A percentile compares a stretch with the other conserved stretches of the same genome.
These are phyloP conservation scores for Fomes fomentarius DNA, from an alignment of 1,284 basidiomycete species.

Conservation along the genomic window DNA sequence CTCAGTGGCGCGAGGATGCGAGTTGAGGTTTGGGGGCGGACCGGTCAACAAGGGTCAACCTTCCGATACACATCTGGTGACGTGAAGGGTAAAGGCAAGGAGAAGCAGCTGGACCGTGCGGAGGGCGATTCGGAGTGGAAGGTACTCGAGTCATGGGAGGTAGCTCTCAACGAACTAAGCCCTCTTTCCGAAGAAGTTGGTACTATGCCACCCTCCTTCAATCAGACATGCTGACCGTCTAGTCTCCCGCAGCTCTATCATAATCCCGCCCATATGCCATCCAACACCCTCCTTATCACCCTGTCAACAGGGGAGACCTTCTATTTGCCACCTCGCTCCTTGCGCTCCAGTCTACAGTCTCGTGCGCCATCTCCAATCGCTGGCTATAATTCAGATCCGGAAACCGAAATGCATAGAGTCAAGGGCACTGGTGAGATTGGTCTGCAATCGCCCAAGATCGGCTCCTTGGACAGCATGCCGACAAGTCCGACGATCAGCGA, in stretches of 20 bases:
- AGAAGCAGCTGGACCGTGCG: constrained; percentile 28
- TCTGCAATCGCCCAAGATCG: constrained; percentile 12
- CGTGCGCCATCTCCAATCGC: constrained; percentile 50
- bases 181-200: constrained; percentile 67
- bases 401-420: constrained; percentile 45
- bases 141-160: constrained; percentile 68
- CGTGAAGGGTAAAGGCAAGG: constrained; percentile 50
- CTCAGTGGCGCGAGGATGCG: constrained; percentile 50
- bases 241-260: constrained; percentile 41
- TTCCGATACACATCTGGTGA: background rate
- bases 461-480: constrained; percentile 10
- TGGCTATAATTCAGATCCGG: constrained; percentile 75
- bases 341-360: constrained; percentile 39
- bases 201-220: constrained; percentile 17
- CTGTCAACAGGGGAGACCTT: constrained; percentile 60
- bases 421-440: constrained; percentile 22
- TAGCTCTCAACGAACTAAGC: constrained; percentile 63
- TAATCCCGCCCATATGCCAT: constrained; percentile 58
- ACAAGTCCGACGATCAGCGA: constrained; percentile 16
- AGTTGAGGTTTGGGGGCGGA: constrained; percentile 62
- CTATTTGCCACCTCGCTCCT: constrained; percentile 53
- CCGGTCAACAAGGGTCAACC: background rate
- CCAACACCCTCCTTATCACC: constrained; percentile 72
- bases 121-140: constrained; percentile 51
- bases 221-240: constrained; percentile 6